Evolutionary conservation across 1,139 yeast species (phyloP), one percentile per base, ranked within the genome.

Genomic region (Scheffersomyces quercinus): DNA sequence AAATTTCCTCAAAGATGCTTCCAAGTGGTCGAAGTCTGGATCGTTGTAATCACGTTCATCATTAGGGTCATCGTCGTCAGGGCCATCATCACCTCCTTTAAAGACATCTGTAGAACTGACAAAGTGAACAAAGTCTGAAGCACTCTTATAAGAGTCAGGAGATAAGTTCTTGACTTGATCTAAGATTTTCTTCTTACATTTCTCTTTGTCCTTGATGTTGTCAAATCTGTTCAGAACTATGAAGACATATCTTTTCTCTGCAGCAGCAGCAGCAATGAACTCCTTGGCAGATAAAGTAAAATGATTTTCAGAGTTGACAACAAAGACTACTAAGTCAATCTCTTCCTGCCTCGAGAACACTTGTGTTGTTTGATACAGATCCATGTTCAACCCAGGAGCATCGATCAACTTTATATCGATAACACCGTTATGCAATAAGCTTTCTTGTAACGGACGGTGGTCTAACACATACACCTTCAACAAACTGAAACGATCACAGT

Each of bases 301-400:
- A 62, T 93, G 98, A 56, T 95, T 95, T 59, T 91, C 98, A 0
- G 99, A 96, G 60, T 87, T 88, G 4, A 95, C 97, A 4, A 95
- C 99, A 70, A 95, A 95, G 0, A 95, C 93, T 7, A 95, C 97
- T 55, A 95, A 74, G 62, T 95, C 99, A 52, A 95, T 95, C 60
- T 95, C 99, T 59, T 95, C 99, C 66, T 95, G 99, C 49, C 98
- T 81, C 3, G 97, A 86, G 63, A 91, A 91, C 0, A 95, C 91
- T 58, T 91, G 97, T 1, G 97, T 88, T 0, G 99, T 95, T 62
- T 89, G 97, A 54, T 86, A 86, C 10, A 95, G 88, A 59, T 93
- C 98, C 77, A 90, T 77, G 59, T 95, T 95, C 47, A 95, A 74
- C 0, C 99, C 99, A 0, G 99, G 99, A 0, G 98, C 97, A 67